phyloP scores from a whole-genome alignment of 371 early-diverging fungal species.

The Funneliformis caledonium region DNA sequence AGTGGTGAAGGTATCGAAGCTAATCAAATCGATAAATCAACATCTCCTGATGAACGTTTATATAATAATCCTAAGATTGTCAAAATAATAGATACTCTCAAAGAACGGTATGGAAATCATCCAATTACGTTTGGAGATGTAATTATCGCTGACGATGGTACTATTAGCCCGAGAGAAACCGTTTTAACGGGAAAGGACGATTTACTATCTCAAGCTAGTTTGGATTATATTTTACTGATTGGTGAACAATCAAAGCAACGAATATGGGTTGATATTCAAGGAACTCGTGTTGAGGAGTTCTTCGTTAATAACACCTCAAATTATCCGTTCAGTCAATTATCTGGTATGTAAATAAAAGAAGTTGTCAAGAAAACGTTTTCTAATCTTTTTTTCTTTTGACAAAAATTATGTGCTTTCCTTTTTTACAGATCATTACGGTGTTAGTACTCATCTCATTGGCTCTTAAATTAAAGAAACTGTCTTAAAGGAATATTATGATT shows the following conservation, averaged over 20 bases:
- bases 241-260: slow-evolving; percentile 39
- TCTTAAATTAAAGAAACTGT: not conserved
- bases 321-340: slow-evolving; percentile 54
- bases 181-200: slow-evolving; percentile 63
- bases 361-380: not conserved
- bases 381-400: not conserved
- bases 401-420: not conserved
- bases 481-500: not conserved
- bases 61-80: slow-evolving; percentile 24
- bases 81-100: slow-evolving; percentile 58
- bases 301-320: slow-evolving; percentile 28
- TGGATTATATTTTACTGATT: slow-evolving; percentile 73
- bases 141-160: slow-evolving; percentile 50
- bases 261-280: not conserved
- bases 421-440: slow-evolving; percentile 55
- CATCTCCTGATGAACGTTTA: not conserved
- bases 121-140: slow-evolving; percentile 82
- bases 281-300: slow-evolving; percentile 39
- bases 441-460: not conserved
- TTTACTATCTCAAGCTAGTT: slow-evolving; percentile 60
- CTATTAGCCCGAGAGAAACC: slow-evolving; percentile 59
- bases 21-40: slow-evolving; percentile 39
- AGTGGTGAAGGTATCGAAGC: slow-evolving; percentile 60
- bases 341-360: slow-evolving; percentile 47
- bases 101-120: slow-evolving; percentile 65